Base-by-base conservation (phyloP, 176 grass and related monocot genomes). In the Oryza glumipatula region DNA sequence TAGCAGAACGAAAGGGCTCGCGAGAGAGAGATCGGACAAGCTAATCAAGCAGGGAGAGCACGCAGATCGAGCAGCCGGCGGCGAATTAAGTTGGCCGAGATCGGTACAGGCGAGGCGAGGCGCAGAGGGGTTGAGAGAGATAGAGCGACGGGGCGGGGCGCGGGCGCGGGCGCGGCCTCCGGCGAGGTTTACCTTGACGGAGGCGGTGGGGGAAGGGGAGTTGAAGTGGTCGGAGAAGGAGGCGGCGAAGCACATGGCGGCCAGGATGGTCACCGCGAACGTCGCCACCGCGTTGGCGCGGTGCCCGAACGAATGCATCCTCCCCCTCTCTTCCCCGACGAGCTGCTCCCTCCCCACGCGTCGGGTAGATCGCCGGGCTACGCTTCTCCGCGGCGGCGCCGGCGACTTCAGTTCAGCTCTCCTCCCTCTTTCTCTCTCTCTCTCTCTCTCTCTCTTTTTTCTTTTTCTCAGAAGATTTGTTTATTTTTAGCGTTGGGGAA, bases 141-240 rank as follows among this genome's bases (percentile, higher is more conserved):
- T 3, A 73, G 5, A 47, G 46, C 11, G 6, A 6, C 4, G 39
- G 39, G 36, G 16, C 16, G 0, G 13, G 72, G 43, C 35, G 35
- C 8, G 0, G 72, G 43, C 35, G 35, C 8, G 0, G 72, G 43
- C 35, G 35, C 8, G 0, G 72, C 0, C 21, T 14, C 15, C 51
- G 51, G 56, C 6, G 52, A 21, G 21, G 56, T 61, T 61, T 71
- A 99, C 96, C 96, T 99, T 99, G 88, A 96, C 90, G 79, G 86
- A 87, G 30, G 96, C 81, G 67, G 91, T 47, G 76, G 96, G 91
- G 17, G 86, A 67, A 9, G 91, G 82, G 51, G 76, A 77, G 86
- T 89, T 92, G 78, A 99, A 99, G 81, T 92, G 87, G 90, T 96
- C 94, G 63, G 96, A 96, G 83, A 96, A 82, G 84, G 96, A 99